phyloP scores from a whole-genome alignment of 495 filamentous ascomycete species.

The Penicillium coprophilum region DNA sequence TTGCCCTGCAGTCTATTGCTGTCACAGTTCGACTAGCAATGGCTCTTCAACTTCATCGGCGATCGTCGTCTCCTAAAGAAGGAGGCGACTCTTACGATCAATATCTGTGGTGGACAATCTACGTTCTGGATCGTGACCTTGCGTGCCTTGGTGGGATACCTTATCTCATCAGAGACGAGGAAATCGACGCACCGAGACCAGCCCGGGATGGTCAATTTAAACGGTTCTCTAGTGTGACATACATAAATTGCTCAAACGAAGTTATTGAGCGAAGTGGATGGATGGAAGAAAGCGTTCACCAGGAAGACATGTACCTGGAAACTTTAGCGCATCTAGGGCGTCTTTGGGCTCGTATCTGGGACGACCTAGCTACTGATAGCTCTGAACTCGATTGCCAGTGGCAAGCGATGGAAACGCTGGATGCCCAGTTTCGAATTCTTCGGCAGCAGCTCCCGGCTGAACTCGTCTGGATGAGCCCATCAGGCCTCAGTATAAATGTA shows the following conservation, averaged over 20 bases:
- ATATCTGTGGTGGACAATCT: not conserved
- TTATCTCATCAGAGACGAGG: not conserved
- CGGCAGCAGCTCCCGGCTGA: not conserved
- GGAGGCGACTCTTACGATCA: not conserved
- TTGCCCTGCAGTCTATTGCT: not conserved
- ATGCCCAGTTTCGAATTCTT: not conserved
- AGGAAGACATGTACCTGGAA: not conserved
- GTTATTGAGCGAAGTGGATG: too few relatives aligned
- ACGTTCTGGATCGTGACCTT: not conserved
- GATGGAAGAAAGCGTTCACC: not conserved
- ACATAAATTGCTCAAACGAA: not conserved
- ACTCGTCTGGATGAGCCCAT: not conserved
- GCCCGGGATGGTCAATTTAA: not conserved
- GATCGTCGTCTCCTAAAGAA: not conserved
- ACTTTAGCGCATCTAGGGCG: not conserved
- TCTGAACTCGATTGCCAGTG: not conserved
- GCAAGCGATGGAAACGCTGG: not conserved
- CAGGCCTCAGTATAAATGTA: too few relatives aligned
- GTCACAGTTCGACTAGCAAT: not conserved
- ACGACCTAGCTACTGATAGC: not conserved
- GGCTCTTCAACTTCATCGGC: not conserved
- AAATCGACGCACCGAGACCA: not conserved
- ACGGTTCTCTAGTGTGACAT: not conserved
- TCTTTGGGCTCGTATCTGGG: not conserved
- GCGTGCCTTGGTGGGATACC: not conserved